Conservation (phyloP, 1,284 basidiomycete genomes). For the Gymnopus androsaceus region DNA sequence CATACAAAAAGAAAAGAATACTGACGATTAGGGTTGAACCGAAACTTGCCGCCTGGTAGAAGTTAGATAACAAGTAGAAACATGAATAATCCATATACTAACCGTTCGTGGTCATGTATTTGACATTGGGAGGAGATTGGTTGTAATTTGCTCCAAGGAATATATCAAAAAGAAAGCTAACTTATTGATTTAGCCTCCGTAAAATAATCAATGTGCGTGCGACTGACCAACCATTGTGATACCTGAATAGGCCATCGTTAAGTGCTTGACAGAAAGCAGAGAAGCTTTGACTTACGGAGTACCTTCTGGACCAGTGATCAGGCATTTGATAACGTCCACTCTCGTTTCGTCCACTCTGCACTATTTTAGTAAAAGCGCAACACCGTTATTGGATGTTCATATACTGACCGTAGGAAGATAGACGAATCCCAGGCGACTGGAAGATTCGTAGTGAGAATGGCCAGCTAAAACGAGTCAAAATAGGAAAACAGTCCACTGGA, state of each 20-base stretch:
- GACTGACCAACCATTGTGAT: constrained; percentile 79
- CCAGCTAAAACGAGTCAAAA: constrained; percentile 55
- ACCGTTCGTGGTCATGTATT: constrained; percentile 78
- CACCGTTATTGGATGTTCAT: too few species aligned
- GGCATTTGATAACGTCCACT: constrained; percentile 87
- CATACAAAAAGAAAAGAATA: constrained; percentile 64
- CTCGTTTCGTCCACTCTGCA: constrained; percentile 83
- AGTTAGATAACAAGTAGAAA: constrained; percentile 4
- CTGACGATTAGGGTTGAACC: constrained; percentile 85
- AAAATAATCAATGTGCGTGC: constrained; percentile 1
- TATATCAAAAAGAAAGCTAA: constrained; percentile 82
- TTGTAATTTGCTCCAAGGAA: constrained; percentile 86
- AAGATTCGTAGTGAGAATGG: constrained; percentile 85
- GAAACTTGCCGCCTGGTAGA: constrained; percentile 71
- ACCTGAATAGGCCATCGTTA: constrained; percentile 43
- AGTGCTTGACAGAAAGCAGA: background rate
- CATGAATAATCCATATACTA: constrained; percentile 25
- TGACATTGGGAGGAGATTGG: constrained; percentile 74
- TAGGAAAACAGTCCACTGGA: background rate
- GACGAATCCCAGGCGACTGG: constrained; percentile 90
- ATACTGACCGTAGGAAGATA: constrained; percentile 10
- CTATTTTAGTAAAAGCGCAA: background rate
- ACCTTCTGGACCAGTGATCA: constrained; percentile 88
- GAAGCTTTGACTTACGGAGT: constrained; percentile 71
- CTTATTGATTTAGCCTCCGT: constrained; percentile 2